A percentile compares a stretch with the other conserved stretches of the same genome.
phyloP scores from a whole-genome alignment of 2,329 filamentous ascomycete genomes.

The Fusarium chlamydosporum region DNA sequence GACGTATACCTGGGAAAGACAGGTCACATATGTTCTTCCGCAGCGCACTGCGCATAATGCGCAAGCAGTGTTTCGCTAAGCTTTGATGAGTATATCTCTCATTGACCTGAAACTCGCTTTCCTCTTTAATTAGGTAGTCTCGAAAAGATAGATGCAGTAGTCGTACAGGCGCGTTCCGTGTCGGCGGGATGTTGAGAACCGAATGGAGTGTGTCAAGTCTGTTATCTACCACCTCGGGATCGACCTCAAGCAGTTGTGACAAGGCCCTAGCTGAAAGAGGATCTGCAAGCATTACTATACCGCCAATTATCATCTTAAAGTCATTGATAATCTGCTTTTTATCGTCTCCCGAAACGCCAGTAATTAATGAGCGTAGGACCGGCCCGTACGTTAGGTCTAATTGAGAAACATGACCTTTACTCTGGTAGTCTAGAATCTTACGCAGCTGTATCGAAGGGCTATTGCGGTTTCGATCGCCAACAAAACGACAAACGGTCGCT shows the following conservation, averaged over 20 bases:
- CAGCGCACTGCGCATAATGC: slow-evolving; percentile 47
- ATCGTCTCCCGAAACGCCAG: neutral
- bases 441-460: slow-evolving; percentile 29
- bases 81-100: slow-evolving; percentile 53
- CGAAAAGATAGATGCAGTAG: slow-evolving; percentile 57
- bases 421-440: neutral
- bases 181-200: slow-evolving; percentile 1
- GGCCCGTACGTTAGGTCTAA: neutral
- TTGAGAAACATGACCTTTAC: neutral
- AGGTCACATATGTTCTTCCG: too few species aligned
- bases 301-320: slow-evolving; percentile 11
- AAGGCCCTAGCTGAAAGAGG: slow-evolving; percentile 21
- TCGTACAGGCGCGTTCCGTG: neutral
- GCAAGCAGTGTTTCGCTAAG: slow-evolving; percentile 52
- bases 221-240: neutral
- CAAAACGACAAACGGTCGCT: slow-evolving; percentile 52
- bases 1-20: too few species aligned
- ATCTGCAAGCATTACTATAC: slow-evolving; percentile 15
- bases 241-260: slow-evolving; percentile 13
- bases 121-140: too few species aligned
- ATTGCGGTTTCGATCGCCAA: slow-evolving; percentile 43
- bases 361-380: slow-evolving; percentile 1
- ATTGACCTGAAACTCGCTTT: slow-evolving; percentile 55
- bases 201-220: slow-evolving; percentile 11
- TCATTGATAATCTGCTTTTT: slow-evolving; percentile 10